These are phyloP conservation scores for Candida loeiensis DNA, from an alignment of 805 yeast genomes.

Conservation along the genomic window DNA sequence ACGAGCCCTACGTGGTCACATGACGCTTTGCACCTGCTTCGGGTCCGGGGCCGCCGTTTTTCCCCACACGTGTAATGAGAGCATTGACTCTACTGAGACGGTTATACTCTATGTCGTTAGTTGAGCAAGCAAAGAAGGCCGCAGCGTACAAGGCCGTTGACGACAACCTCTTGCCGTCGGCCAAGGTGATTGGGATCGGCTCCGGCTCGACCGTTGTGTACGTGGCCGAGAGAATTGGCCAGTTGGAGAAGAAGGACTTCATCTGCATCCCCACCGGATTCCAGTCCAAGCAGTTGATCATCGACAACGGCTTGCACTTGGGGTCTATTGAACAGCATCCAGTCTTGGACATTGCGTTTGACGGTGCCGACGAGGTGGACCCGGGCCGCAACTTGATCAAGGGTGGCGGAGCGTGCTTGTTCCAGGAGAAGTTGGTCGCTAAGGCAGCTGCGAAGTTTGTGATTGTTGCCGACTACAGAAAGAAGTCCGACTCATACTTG, in stretches of 20 bases:
- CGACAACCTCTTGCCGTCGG: conserved; percentile 66
- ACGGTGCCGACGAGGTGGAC: conserved; percentile 98
- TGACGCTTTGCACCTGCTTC: neutral
- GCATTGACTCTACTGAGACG: neutral
- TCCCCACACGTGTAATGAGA: conserved; percentile 3
- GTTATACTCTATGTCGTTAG: conserved; percentile 18
- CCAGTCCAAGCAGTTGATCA: conserved; percentile 83
- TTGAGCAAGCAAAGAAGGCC: conserved; percentile 81
- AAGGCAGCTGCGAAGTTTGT: conserved; percentile 70
- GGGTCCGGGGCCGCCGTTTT: neutral
- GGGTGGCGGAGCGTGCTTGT: conserved; percentile 98
- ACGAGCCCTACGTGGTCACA: conserved; percentile 3
- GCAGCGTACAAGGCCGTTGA: conserved; percentile 95
- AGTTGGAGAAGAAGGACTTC: conserved; percentile 53
- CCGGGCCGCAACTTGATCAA: conserved; percentile 76
- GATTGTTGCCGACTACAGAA: conserved; percentile 89
- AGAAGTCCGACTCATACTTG: conserved; percentile 61
- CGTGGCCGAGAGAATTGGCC: conserved; percentile 91
- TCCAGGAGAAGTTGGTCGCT: conserved; percentile 95
- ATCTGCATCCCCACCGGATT: conserved; percentile 95
- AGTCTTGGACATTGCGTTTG: conserved; percentile 86
- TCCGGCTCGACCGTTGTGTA: conserved; percentile 98
- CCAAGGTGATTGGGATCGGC: conserved; percentile 86
- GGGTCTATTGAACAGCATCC: conserved; percentile 85
- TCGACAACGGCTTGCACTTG: conserved; percentile 71